Percentiles rank a stretch among this genome's conserved stretches.
Evolutionary conservation across 257 asterid genomes (phyloP).

Genomic region (Schizonepeta tenuifolia): DNA sequence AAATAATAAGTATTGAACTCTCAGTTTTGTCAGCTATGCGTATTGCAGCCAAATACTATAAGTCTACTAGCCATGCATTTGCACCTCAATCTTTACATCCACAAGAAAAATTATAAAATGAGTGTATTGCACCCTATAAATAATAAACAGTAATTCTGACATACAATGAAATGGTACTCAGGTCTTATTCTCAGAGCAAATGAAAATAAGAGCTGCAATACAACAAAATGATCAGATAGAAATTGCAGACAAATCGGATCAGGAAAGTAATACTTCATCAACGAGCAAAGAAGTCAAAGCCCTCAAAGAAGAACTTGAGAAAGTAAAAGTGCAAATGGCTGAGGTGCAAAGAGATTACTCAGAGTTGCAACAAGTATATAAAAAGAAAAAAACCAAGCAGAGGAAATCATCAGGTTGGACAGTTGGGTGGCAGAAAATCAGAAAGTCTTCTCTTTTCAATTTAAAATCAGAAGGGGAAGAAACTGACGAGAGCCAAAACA

Average conservation of each 20-base stretch:
- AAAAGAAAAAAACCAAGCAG: constrained; percentile 44
- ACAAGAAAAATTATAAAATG: not conserved
- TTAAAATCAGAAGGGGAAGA: constrained; percentile 50
- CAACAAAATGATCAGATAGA: constrained; percentile 50
- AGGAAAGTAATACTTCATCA: constrained; percentile 47
- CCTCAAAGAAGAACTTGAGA: constrained; percentile 68
- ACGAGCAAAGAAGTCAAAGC: constrained; percentile 66
- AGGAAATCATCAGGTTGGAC: constrained; percentile 58
- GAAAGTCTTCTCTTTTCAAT: constrained; percentile 55
- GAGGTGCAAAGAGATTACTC: constrained; percentile 66
- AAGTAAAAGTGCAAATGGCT: constrained; percentile 54
- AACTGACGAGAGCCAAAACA: constrained; percentile 42
- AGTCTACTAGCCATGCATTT: not conserved
- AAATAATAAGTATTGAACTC: constrained; percentile 16
- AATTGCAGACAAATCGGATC: constrained; percentile 53
- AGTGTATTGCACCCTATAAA: not conserved
- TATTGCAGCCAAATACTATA: not conserved
- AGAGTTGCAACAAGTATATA: constrained; percentile 60
- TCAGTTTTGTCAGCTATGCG: not conserved
- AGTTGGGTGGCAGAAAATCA: constrained; percentile 63
- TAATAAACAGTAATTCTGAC: constrained; percentile 22
- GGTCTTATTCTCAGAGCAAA: constrained; percentile 82
- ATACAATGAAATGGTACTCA: constrained; percentile 37
- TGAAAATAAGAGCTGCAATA: constrained; percentile 60
- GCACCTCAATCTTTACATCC: not conserved